A percentile compares a stretch with the other conserved stretches of the same genome.
phyloP scores from a whole-genome alignment of 306 rosid genomes.

The Cyclanthera cordifolia region DNA sequence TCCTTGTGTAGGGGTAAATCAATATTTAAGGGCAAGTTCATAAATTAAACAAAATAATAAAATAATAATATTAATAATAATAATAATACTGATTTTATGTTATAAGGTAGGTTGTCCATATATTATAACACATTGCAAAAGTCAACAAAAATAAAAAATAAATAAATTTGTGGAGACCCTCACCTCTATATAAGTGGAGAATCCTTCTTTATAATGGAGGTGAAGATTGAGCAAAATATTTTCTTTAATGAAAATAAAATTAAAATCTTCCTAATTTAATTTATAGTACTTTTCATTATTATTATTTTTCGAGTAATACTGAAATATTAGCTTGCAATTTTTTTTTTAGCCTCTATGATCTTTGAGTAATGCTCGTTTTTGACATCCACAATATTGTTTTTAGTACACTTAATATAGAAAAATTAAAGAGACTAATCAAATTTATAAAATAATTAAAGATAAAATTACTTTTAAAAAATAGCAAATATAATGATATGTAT shows the following conservation, averaged over 20 bases:
- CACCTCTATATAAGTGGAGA: not conserved
- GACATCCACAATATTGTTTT: too few species aligned
- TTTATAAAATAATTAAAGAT: too few species aligned
- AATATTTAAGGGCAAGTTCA: not conserved
- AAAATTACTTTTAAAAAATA: too few species aligned
- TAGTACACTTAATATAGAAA: too few species aligned
- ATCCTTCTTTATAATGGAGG: not conserved
- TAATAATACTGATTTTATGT: not conserved
- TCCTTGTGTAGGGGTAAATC: not conserved
- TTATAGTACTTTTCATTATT: too few species aligned
- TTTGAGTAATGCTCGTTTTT: too few species aligned
- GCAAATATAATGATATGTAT: too few species aligned
- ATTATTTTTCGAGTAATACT: too few species aligned
- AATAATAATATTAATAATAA: not conserved
- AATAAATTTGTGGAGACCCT: not conserved
- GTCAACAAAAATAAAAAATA: not conserved
- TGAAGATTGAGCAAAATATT: not conserved
- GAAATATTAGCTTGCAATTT: too few species aligned
- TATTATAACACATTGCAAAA: not conserved
- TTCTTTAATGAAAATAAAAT: too few species aligned
- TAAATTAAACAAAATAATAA: not conserved
- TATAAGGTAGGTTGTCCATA: not conserved
- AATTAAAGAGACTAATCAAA: too few species aligned
- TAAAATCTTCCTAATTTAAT: not conserved
- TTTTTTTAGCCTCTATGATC: too few species aligned